Percentiles rank a stretch among this genome's conserved stretches.
Conservation (phyloP, 495 filamentous ascomycete species). For the Tricharina praecox region DNA sequence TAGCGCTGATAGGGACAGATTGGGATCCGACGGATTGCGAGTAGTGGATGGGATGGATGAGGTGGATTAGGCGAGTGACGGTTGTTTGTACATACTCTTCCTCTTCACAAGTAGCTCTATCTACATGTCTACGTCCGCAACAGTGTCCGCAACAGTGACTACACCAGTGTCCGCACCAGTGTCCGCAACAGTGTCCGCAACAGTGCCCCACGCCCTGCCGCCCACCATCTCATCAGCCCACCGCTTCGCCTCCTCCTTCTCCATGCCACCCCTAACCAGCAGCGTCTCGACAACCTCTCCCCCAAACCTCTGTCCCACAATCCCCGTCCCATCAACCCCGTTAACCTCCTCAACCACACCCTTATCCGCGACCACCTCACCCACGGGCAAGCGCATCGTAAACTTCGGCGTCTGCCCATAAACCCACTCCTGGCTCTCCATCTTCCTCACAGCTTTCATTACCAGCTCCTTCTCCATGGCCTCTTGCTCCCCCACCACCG, state of each 20-base stretch:
- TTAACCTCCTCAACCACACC: background rate
- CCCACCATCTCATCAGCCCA: background rate
- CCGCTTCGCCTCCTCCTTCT: background rate
- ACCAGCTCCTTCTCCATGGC: background rate
- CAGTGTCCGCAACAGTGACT: too few relatives aligned
- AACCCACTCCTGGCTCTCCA: constrained; percentile 43
- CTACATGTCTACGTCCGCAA: too few relatives aligned
- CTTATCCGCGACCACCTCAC: background rate
- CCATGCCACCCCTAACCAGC: background rate
- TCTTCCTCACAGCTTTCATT: constrained; percentile 10
- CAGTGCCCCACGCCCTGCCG: background rate
- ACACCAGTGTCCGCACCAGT: too few relatives aligned
- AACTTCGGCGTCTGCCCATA: constrained; percentile 56
- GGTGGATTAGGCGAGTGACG: too few relatives aligned
- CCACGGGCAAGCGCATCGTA: background rate
- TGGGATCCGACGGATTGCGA: constrained; percentile 29
- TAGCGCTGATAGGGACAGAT: constrained; percentile 7
- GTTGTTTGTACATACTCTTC: too few relatives aligned
- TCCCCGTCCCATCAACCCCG: constrained; percentile 2
- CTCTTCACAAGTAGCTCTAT: too few relatives aligned
- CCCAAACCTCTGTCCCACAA: constrained; percentile 3
- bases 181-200: too few relatives aligned
- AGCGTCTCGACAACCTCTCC: constrained; percentile 1
- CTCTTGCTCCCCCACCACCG: constrained; percentile 4
- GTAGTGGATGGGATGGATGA: constrained; percentile 5